Evolutionary conservation across 1,139 yeast genomes (phyloP).

Genomic region (Sugiyamaella japonica): DNA sequence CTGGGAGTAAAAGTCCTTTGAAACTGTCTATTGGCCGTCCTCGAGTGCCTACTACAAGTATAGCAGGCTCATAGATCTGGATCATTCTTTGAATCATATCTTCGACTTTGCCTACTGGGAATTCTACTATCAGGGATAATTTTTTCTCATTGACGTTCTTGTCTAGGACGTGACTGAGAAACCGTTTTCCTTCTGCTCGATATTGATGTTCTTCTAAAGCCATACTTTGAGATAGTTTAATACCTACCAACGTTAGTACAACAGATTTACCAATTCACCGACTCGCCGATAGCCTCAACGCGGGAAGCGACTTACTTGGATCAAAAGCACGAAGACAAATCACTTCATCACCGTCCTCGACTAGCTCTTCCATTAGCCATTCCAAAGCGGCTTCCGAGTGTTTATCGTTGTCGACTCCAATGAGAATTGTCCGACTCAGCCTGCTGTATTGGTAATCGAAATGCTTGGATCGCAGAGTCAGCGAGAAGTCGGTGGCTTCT

Average conservation of each 20-base stretch:
- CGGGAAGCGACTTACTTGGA: constrained; percentile 29
- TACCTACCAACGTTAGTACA: constrained; percentile 1
- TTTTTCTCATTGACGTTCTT: constrained; percentile 42
- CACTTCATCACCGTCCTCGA: constrained; percentile 63
- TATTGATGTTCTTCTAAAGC: constrained; percentile 29
- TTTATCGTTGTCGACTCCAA: constrained; percentile 59
- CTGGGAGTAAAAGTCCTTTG: constrained; percentile 49
- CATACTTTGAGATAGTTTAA: neutral
- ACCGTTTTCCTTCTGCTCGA: constrained; percentile 42
- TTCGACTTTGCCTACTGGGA: constrained; percentile 62
- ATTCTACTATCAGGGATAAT: constrained; percentile 56
- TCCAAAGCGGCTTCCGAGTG: constrained; percentile 61
- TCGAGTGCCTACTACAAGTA: constrained; percentile 65
- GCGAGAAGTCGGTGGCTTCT: constrained; percentile 44
- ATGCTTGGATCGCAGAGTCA: constrained; percentile 58
- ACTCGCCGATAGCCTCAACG: too few species aligned
- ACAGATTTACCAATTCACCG: too few species aligned
- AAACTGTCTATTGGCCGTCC: constrained; percentile 48
- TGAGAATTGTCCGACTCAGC: constrained; percentile 60
- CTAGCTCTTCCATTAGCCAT: constrained; percentile 67
- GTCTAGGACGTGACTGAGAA: constrained; percentile 47
- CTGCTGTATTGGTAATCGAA: constrained; percentile 55
- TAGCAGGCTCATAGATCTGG: constrained; percentile 61
- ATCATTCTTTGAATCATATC: constrained; percentile 54
- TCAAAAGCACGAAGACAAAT: constrained; percentile 62